A percentile compares a stretch with the other conserved stretches of the same genome.
phyloP scores from a whole-genome alignment of 257 asterid genomes.

The Ophiorrhiza pumila region DNA sequence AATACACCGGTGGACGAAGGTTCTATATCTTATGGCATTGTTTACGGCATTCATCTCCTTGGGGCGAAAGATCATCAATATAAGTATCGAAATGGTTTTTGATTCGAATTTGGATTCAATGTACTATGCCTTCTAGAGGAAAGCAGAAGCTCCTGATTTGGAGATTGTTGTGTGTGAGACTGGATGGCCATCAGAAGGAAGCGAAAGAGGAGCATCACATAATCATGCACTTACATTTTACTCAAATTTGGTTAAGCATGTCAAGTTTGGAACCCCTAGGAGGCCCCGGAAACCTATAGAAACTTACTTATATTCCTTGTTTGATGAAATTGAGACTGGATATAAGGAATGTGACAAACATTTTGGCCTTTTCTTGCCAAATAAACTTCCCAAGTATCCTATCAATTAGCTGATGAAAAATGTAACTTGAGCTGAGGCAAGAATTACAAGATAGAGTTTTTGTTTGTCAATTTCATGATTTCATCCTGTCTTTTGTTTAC shows the following conservation, averaged over 20 bases:
- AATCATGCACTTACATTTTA: no score
- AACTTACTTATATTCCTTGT: not conserved
- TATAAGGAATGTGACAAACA: not conserved
- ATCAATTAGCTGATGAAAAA: no score
- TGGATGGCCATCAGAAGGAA: not conserved
- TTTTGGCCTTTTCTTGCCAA: no score
- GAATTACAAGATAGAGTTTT: no score
- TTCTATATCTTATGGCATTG: slow-evolving; percentile 19
- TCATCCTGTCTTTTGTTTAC: no score
- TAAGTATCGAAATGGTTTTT: slow-evolving; percentile 29
- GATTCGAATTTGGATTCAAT: slow-evolving; percentile 38
- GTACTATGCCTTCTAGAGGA: slow-evolving; percentile 34
- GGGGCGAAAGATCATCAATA: slow-evolving; percentile 5
- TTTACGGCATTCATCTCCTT: slow-evolving; percentile 23
- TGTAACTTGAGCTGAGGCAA: no score
- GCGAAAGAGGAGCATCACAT: not conserved
- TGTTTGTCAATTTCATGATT: no score
- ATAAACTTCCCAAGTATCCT: not conserved
- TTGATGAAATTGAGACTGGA: not conserved
- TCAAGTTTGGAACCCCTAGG: no score
- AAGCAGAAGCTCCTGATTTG: slow-evolving; percentile 25
- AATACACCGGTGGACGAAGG: slow-evolving; percentile 6
- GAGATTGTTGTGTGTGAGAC: not conserved
- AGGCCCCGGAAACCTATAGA: not conserved
- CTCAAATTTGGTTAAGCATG: no score